Evolutionary conservation across 2,329 filamentous ascomycete genomes (phyloP), one percentile per base, ranked within the genome.

Genomic region (Sclerotinia borealis): DNA sequence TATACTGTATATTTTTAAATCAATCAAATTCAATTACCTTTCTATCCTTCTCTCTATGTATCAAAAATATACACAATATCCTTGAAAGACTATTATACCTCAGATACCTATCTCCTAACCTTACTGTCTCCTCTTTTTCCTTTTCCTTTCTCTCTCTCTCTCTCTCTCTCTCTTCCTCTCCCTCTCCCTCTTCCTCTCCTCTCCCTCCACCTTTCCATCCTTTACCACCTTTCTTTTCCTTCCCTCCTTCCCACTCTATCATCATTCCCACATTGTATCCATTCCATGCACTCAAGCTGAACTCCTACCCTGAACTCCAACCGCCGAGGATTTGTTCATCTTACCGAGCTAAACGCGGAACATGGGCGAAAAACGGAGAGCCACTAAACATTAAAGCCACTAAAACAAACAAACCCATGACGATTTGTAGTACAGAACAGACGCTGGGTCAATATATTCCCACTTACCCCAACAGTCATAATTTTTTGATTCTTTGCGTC

Each of bases 381-480:
- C 27, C 54, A 56, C 54, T 45, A 45, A 31, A 51, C 10, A 31
- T 15, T 22, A 51, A 45, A 45, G 41, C 39, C 54, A 56, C 54
- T 45, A 45, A 45, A 45, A 34, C 15, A 45, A 45, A 34, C 15
- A 15, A 64, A 65, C 69, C 69, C 69, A 72, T 71, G 69, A 71
- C 67, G 68, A 72, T 67, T 70, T 69, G 67, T 67, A 70, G 65
- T 61, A 62, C 64, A 29, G 61, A 45, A 66, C 66, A 68, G 68
- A 63, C 66, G 66, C 69, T 68, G 67, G 67, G 63, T 70, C 68
- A 71, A 72, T 72, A 73, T 72, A 72, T 61, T 41, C 71, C 69
- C 70, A 67, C 66, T 65, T 65, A 66, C 65, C 71, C 71, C 70
- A 67, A 72, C 72, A 67, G 60, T 61, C 65, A 59, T 48, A 60